Evolutionary conservation across 805 yeast species (phyloP), one percentile per base, ranked within the genome.

Genomic region (Tetrapisispora arboricola): DNA sequence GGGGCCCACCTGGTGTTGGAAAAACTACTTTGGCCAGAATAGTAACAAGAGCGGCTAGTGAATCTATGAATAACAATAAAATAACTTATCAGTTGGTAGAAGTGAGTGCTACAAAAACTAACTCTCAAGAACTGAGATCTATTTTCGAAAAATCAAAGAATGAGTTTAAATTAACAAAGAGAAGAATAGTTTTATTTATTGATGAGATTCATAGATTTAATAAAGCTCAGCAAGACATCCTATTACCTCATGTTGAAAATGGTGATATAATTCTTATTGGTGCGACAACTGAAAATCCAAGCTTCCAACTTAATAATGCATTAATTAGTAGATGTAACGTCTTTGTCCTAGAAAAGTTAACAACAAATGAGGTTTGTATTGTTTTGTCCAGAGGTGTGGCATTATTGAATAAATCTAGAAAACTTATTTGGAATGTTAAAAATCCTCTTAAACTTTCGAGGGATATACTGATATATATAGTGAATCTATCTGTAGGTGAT

Each of bases 241-340:
- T 94, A 36, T 64, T 92, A 30, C 92, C 94, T 0, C 78, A 76
- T 46, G 80, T 90, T 1, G 99, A 92, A 57, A 66, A 74, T 22
- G 97, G 97, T 2, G 76, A 76, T 40, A 76, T 88, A 33, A 76
- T 78, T 1, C 68, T 92, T 32, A 77, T 90, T 39, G 98, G 98
- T 5, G 96, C 97, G n/a, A 92, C 98, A 0, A 88, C 97, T 0
- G 98, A 92, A 57, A 92, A 92, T 56, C 96, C 96, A 4, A 77
- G 83, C 36, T 80, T 82, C 51, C 80, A 85, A 51, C 63, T 92
- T 32, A 78, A 87, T 45, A 75, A 81, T 41, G 96, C 97, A 0
- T 65, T 92, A 26, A 58, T 86, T 21, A 84, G 95, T 6, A 65
- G 99, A 43, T 84, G 95, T 54, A 80, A 87, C 43, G 76, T 86